Base-by-base conservation (phyloP, 2,329 filamentous ascomycete genomes). In the Fusarium papillatum region DNA sequence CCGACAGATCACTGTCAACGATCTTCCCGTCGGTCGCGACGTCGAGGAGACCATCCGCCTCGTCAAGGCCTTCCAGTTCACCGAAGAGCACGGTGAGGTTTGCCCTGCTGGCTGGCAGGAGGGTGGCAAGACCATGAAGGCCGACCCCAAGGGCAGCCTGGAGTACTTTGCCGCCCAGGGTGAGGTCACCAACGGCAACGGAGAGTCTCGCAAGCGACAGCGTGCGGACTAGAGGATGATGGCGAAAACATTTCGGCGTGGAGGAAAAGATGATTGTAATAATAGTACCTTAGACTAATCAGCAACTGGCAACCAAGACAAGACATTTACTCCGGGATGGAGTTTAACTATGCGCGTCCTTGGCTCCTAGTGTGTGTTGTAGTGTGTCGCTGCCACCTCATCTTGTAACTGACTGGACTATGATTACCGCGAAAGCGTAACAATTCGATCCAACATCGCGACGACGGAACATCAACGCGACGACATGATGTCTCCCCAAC, bases 71-170 rank as follows among this genome's bases (percentile, higher is more conserved):
- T 95, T 95, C 83, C 94, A 96, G 84, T 95, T 96, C 87, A 94
- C 94, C 16, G 94, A 96, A 77, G 94, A 95, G 78, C 95, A 94
- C 88, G 95, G 95, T 84, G 92, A 95, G 82, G 90, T 95, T 67
- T 96, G 87, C 84, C 87, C 87, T 55, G 87, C 87, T 66, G 87
- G 87, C 78, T 89, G 87, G 87, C 84, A 85, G 71, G 81, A 85
- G 70, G 87, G 87, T 63, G 81, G 80, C 79, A 85, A 88, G 82
- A 84, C 83, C 64, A 88, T 89, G 83, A 88, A 89, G 86, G 85
- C 87, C 69, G 87, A 87, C 70, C 87, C 87, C 75, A 88, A 88
- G 83, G 86, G 85, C 65, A 87, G 85, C 77, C 83, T 88, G 43
- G 86, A 88, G 80, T 89, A 88, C 81, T 89, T 89, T 62, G 70